Evolutionary conservation across 179 eudicot species (phyloP), one percentile per base, ranked within the genome.

Genomic region (Amaranthus tricolor): DNA sequence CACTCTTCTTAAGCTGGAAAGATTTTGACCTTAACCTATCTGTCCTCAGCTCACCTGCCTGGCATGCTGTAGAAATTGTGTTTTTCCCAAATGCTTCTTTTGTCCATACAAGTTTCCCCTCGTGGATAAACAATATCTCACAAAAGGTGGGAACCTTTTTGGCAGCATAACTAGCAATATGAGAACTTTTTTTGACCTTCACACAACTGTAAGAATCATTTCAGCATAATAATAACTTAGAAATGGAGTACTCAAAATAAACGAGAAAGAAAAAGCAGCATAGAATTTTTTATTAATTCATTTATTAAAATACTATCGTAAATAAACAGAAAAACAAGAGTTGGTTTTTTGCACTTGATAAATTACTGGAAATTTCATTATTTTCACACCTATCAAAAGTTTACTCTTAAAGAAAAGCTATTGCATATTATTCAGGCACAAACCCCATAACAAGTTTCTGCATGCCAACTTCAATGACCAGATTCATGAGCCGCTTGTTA

Each of bases 361-460:
- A 59, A 20, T 69, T 3, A 12, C 47, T 19, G 55, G 61, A 50
- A 71, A 2, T 16, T 17, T 53, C 43, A 57, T 7, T 4, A 71
- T 24, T 70, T 75, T 69, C 59, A 73, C 43, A 57, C 50, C 47
- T 11, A 71, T 59, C 58, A 21, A 68, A 21, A 68, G 13, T 57
- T 24, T 67, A 53, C 24, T 6, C 17, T 31, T n/a, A 17, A 48
- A 53, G 14, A 55, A 65, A 62, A 81, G 48, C n/a, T 62, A 66
- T 6, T 51, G 67, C 87, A 75, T 83, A 91, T 87, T 76, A 80
- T 56, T 84, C 84, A 24, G 90, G 86, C 31, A 77, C 73, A 68
- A 84, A 86, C 65, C 94, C 98, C 80, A 93, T 86, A 72, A 93
- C 87, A 77, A 93, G 94, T 77, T 81, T 91, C 79, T 77, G 84